These are phyloP conservation scores for Alternaria postmessia DNA, from an alignment of 2,329 filamentous ascomycete genomes.

Conservation along the genomic window DNA sequence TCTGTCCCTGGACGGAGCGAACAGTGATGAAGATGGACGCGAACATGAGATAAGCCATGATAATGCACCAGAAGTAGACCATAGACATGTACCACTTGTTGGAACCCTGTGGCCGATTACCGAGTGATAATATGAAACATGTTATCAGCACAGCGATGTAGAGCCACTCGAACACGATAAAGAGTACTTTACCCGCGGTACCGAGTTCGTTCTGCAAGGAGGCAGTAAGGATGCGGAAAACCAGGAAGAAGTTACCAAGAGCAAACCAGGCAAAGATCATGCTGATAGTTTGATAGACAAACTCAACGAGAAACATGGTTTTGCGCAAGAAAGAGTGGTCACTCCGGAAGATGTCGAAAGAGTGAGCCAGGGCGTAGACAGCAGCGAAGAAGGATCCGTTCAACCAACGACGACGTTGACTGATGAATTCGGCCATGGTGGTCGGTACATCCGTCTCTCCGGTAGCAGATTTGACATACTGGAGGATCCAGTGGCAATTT, in stretches of 20 bases:
- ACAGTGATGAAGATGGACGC: conserved; percentile 95
- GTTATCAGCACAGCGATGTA: conserved; percentile 92
- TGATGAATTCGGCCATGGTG: conserved; percentile 90
- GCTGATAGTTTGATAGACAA: conserved; percentile 91
- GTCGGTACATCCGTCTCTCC: conserved; percentile 98
- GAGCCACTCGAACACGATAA: conserved; percentile 93
- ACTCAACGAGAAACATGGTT: conserved; percentile 89
- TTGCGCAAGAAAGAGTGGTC: conserved; percentile 89
- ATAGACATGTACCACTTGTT: conserved; percentile 94
- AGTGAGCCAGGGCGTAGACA: conserved; percentile 92
- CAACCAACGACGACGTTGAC: conserved; percentile 95
- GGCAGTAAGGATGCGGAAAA: conserved; percentile 94
- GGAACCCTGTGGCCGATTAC: conserved; percentile 92
- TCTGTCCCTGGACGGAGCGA: conserved; percentile 77
- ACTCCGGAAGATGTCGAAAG: conserved; percentile 94
- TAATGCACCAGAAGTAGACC: conserved; percentile 97
- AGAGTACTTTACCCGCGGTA: conserved; percentile 78
- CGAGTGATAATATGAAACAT: conserved; percentile 93
- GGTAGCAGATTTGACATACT: conserved; percentile 97
- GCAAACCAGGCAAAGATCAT: conserved; percentile 99
- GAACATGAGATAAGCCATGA: conserved; percentile 94
- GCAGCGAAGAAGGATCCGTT: conserved; percentile 99
- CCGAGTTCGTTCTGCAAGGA: conserved; percentile 84
- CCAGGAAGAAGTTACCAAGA: conserved; percentile 97
- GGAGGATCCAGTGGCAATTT: conserved; percentile 95